Evolutionary conservation across 257 asterid species (phyloP).

Genomic region (Jacaranda copaia): DNA sequence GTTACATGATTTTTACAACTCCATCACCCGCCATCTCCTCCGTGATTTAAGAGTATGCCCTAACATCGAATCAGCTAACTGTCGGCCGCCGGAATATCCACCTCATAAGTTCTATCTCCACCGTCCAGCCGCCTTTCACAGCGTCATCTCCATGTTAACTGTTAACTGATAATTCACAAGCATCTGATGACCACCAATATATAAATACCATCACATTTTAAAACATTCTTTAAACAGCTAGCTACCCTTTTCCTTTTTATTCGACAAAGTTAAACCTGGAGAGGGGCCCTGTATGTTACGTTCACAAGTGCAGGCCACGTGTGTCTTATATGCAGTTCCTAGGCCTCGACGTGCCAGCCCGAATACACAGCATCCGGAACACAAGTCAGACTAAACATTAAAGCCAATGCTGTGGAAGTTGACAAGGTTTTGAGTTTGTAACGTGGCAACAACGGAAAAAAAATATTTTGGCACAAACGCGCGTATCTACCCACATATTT

Average conservation of each 20-base stretch:
- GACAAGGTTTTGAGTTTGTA: too few species aligned
- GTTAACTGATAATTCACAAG: constrained; percentile 57
- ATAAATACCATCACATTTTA: too few species aligned
- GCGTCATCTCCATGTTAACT: constrained; percentile 37
- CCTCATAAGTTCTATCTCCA: constrained; percentile 62
- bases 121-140: constrained; percentile 39
- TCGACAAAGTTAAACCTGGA: neutral
- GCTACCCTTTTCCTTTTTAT: too few species aligned
- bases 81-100: constrained; percentile 62
- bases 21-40: constrained; percentile 41
- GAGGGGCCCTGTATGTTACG: neutral
- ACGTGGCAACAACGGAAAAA: too few species aligned
- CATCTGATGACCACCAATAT: constrained; percentile 60
- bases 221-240: too few species aligned
- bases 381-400: too few species aligned
- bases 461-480: too few species aligned
- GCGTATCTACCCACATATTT: too few species aligned
- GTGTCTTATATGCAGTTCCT: neutral
- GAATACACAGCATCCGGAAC: too few species aligned
- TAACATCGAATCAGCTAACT: constrained; percentile 58
- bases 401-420: too few species aligned
- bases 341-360: too few species aligned
- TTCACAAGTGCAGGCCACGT: neutral
- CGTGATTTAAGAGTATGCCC: constrained; percentile 48
- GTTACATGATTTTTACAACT: neutral